These are phyloP conservation scores for Pythium monospermum DNA, from an alignment of 352 stramenopile species.

Conservation along the genomic window DNA sequence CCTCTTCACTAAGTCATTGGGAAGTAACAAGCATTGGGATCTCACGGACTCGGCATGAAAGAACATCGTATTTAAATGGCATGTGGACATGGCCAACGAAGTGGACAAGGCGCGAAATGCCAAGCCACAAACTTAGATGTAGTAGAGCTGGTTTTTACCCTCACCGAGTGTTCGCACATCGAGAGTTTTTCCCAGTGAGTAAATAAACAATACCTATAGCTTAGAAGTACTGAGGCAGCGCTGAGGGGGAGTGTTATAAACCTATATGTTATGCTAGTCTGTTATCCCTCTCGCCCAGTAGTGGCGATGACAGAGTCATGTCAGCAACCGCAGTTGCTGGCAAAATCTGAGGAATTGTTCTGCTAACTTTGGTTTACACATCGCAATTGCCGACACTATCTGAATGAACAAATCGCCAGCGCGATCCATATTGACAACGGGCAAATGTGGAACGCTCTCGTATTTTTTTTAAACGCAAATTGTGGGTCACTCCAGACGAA, in stretches of 20 bases:
- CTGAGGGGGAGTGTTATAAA: slow-evolving; percentile 12
- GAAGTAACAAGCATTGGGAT: slow-evolving; percentile 21
- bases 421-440: too few relatives aligned
- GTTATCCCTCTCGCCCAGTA: not conserved
- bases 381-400: too few relatives aligned
- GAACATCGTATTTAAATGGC: slow-evolving; percentile 2
- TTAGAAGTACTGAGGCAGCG: not conserved
- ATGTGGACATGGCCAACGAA: too few relatives aligned
- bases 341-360: too few relatives aligned
- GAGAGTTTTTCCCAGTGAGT: slow-evolving; percentile 14
- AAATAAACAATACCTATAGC: not conserved
- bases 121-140: not conserved
- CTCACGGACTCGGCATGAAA: slow-evolving; percentile 13
- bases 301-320: not conserved
- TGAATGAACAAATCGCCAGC: too few relatives aligned
- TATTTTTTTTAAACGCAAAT: too few relatives aligned
- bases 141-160: not conserved
- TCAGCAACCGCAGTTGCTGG: slow-evolving; percentile 2
- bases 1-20: slow-evolving; percentile 20
- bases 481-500: too few relatives aligned
- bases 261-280: not conserved
- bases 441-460: too few relatives aligned
- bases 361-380: too few relatives aligned
- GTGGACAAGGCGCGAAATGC: too few relatives aligned
- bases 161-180: slow-evolving; percentile 9